Base-by-base conservation (phyloP, 1,139 yeast genomes). In the Suzukiozyma palmioleophila region DNA sequence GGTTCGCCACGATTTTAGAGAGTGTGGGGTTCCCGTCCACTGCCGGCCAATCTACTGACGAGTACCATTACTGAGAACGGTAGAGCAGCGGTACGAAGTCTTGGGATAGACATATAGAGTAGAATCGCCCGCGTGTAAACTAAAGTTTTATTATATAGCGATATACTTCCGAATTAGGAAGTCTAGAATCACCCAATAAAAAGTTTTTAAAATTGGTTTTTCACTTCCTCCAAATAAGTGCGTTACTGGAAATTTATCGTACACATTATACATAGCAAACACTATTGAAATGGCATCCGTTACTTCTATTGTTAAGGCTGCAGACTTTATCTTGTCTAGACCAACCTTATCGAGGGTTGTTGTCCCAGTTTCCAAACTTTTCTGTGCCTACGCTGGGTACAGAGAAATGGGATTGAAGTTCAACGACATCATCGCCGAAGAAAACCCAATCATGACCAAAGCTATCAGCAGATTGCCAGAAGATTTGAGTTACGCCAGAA, bases 391-490 rank as follows among this genome's bases (percentile, higher is more conserved):
- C 53, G 77, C 95, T 43, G 97, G 97, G 43, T 89, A 90, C 84
- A 85, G 97, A 75, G 80, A 87, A 65, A 69, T 90, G 75, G 97
- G 97, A 38, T 77, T 89, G 56, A 87, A 78, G 65, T 80, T 81
- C 60, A 94, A 92, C 60, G 98, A 92, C 66, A 69, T 92, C 57
- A 66, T 92, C 50, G 67, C 77, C 48, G 98, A 92, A 70, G 98
- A 92, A 73, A 83, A 74, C 62, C 90, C 90, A 56, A 71, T 80
- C 43, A 77, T 84, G 70, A 94, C 88, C 73, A 88, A 81, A 59
- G 98, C 97, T 41, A 68, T 92, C 47, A 68, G 78, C 47, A 87
- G 98, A 77, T 74, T 92, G 56, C 95, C 97, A 52, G 80, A 79
- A 41, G 78, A 79, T 40, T 95, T 84, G 60, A 69, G 81, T 33